Conservation (phyloP, 2,329 filamentous ascomycete species). For the Epichloe sibirici region DNA sequence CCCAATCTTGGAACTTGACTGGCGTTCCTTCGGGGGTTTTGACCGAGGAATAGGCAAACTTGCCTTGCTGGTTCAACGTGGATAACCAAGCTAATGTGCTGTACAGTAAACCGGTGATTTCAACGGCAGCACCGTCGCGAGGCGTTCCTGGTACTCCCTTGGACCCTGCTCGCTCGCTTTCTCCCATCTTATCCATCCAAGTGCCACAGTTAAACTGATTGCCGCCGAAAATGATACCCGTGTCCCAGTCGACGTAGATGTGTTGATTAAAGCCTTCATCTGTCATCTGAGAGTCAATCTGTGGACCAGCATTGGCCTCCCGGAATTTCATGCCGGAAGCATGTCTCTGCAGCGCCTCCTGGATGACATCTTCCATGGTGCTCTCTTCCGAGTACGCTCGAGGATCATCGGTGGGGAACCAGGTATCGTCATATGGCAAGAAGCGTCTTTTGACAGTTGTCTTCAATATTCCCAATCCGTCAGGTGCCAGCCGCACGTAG, state of each 20-base stretch:
- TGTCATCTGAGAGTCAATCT: conserved; percentile 86
- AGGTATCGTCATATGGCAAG: conserved; percentile 89
- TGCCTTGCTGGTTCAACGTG: conserved; percentile 50
- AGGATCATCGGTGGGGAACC: conserved; percentile 71
- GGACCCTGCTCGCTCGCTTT: conserved; percentile 77
- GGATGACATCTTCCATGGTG: conserved; percentile 77
- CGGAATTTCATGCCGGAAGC: conserved; percentile 83
- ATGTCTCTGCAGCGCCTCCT: conserved; percentile 87
- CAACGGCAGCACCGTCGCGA: conserved; percentile 85
- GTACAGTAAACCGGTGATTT: conserved; percentile 89
- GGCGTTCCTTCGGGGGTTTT: conserved; percentile 45
- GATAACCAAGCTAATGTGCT: conserved; percentile 76
- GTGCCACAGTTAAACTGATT: conserved; percentile 94
- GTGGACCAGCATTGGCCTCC: conserved; percentile 84
- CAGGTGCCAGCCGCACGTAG: conserved; percentile 69
- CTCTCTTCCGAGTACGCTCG: conserved; percentile 78
- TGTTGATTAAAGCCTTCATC: conserved; percentile 86
- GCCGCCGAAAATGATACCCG: conserved; percentile 82
- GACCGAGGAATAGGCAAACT: conserved; percentile 64
- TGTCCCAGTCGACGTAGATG: conserved; percentile 82
- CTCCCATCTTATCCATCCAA: conserved; percentile 99
- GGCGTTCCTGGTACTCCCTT: conserved; percentile 96
- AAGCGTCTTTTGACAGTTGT: conserved; percentile 75
- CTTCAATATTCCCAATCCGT: conserved; percentile 61
- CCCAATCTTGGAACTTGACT: conserved; percentile 70